Conservation (phyloP, 1,284 basidiomycete species). For the Pyrrhoderma lamaoense region DNA sequence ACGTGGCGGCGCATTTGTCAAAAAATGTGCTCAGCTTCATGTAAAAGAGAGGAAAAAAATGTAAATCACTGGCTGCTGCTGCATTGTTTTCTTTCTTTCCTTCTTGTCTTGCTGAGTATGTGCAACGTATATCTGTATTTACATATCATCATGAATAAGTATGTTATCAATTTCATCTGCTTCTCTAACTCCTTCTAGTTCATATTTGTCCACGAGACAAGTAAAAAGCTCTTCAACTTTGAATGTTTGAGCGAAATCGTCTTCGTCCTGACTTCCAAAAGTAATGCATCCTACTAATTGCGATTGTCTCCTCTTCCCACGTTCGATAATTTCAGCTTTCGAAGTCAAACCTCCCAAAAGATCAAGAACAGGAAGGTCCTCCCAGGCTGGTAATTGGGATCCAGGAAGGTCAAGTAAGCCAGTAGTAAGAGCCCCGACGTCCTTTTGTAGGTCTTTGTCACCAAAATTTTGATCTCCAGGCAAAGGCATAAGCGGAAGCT, state of each 20-base stretch:
- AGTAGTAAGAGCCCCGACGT: conserved; percentile 18
- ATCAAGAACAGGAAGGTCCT: conserved; percentile 57
- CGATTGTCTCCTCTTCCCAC: conserved; percentile 30
- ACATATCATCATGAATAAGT: conserved; percentile 14
- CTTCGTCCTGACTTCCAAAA: conserved; percentile 6
- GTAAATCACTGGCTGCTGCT: neutral
- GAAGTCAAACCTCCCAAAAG: conserved; percentile 53
- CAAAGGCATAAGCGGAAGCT: conserved; percentile 58
- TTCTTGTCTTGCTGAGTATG: neutral
- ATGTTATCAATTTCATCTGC: conserved; percentile 8
- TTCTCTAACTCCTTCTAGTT: neutral
- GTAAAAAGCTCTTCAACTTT: conserved; percentile 15
- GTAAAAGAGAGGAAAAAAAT: too few species aligned
- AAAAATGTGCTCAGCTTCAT: neutral
- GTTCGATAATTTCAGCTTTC: conserved; percentile 33
- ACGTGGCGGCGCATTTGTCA: neutral
- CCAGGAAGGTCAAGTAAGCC: conserved; percentile 54
- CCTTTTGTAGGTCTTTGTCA: too few species aligned
- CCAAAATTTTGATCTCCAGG: conserved; percentile 20
- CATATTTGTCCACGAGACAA: neutral
- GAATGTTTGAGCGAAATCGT: conserved; percentile 1
- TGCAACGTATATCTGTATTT: conserved; percentile 15
- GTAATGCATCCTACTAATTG: conserved; percentile 21
- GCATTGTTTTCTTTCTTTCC: too few species aligned
- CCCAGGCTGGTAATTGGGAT: conserved; percentile 44